phyloP scores from a whole-genome alignment of 108 stramenopile genomes.

The Epithemia pelagica region DNA sequence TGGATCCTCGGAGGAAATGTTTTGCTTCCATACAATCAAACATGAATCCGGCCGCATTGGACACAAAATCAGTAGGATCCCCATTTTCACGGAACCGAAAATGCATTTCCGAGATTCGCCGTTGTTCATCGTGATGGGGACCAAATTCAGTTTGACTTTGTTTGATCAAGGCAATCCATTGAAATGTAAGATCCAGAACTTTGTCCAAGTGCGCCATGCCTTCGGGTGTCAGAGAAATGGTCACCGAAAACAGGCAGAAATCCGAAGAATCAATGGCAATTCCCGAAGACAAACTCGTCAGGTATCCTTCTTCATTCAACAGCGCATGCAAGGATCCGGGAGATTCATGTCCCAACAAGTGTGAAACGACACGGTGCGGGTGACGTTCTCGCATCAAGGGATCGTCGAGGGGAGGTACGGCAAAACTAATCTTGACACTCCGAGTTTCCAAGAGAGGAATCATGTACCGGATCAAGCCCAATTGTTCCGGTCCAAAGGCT shows the following conservation, averaged over 20 bases:
- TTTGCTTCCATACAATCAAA: constrained; percentile 47
- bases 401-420: constrained; percentile 80
- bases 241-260: constrained; percentile 64
- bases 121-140: constrained; percentile 70
- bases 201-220: constrained; percentile 64
- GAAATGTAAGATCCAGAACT: constrained; percentile 65
- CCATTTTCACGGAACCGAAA: constrained; percentile 81
- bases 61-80: constrained; percentile 77
- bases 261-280: constrained; percentile 52
- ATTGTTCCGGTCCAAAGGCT: constrained; percentile 65
- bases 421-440: constrained; percentile 79
- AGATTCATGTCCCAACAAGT: constrained; percentile 96
- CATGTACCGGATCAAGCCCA: constrained; percentile 66
- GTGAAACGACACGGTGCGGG: constrained; percentile 82
- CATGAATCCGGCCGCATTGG: constrained; percentile 58
- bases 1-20: constrained; percentile 45
- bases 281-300: constrained; percentile 78
- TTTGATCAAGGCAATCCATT: constrained; percentile 75
- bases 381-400: constrained; percentile 47
- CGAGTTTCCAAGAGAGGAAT: constrained; percentile 85
- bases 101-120: constrained; percentile 47
- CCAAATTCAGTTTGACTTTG: constrained; percentile 41
- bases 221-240: constrained; percentile 70
- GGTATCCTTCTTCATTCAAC: constrained; percentile 66
- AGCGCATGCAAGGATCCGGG: constrained; percentile 80